Conservation (phyloP, 345 rosid genomes). For the Sisymbrium altissimum region DNA sequence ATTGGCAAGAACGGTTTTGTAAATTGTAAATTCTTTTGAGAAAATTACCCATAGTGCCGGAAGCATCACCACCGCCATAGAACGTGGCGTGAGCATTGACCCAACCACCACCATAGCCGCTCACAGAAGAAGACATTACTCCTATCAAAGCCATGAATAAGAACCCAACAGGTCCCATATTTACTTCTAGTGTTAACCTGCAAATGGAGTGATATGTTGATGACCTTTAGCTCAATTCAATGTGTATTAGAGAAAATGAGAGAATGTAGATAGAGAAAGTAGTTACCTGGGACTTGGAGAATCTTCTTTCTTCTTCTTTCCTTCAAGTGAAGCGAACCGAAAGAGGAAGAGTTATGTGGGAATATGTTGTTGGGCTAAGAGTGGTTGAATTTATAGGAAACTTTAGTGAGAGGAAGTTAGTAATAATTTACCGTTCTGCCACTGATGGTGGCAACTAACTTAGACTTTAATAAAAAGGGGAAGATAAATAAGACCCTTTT, state of each 20-base stretch:
- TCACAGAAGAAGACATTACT: conserved; percentile 24
- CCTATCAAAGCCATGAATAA: neutral
- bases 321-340: neutral
- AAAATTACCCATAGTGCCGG: conserved; percentile 75
- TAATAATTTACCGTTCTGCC: conserved; percentile 20
- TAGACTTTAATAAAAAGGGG: conserved; percentile 7
- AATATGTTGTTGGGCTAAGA: conserved; percentile 5
- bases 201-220: neutral
- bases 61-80: conserved; percentile 85
- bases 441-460: conserved; percentile 29
- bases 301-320: conserved; percentile 11
- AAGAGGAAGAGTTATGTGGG: neutral
- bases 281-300: conserved; percentile 4
- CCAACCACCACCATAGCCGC: conserved; percentile 54
- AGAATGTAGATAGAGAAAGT: conserved; percentile 6
- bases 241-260: neutral
- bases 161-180: neutral
- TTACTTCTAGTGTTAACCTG: conserved; percentile 2
- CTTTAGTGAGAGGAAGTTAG: conserved; percentile 19
- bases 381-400: conserved; percentile 28
- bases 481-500: neutral
- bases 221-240: neutral
- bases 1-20: neutral
- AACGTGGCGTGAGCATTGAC: conserved; percentile 86
- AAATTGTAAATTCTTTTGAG: neutral